These are phyloP conservation scores for Yamadazyma jaroonii DNA, from an alignment of 1,139 yeast species.

Conservation along the genomic window DNA sequence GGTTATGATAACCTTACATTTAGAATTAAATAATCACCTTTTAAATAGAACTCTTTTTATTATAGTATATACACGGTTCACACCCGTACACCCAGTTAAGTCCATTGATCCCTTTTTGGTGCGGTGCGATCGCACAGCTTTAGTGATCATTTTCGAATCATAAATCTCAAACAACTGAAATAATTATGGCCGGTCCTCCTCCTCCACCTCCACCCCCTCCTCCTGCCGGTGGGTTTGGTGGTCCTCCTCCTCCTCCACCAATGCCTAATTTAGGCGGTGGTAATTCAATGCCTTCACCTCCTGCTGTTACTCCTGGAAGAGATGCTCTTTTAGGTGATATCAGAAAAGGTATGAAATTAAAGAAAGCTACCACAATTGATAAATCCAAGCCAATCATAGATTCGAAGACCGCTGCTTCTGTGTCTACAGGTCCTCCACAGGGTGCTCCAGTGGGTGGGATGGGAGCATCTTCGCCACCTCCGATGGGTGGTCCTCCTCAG, in stretches of 20 bases:
- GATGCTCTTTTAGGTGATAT: slow-evolving; percentile 87
- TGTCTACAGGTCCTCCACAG: slow-evolving; percentile 9
- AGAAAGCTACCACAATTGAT: slow-evolving; percentile 61
- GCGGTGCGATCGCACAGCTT: too few relatives aligned
- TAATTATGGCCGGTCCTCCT: slow-evolving; percentile 15
- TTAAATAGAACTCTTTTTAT: too few relatives aligned
- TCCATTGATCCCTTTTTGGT: background rate
- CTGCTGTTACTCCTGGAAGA: slow-evolving; percentile 47
- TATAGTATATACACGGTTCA: too few relatives aligned
- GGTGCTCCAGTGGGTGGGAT: slow-evolving; percentile 10
- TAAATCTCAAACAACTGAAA: background rate
- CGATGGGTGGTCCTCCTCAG: slow-evolving; percentile 38
- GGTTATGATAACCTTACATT: slow-evolving; percentile 78
- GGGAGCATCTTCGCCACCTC: slow-evolving; percentile 6
- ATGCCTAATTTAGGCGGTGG: slow-evolving; percentile 28
- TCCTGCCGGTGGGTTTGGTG: slow-evolving; percentile 16
- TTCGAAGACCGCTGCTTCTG: slow-evolving; percentile 18
- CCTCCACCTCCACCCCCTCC: slow-evolving; percentile 20
- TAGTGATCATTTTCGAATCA: background rate
- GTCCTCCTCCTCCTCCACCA: slow-evolving; percentile 46
- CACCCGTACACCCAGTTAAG: too few relatives aligned
- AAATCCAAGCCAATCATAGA: slow-evolving; percentile 45
- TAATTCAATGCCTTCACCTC: slow-evolving; percentile 24
- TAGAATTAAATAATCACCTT: slow-evolving; percentile 28
- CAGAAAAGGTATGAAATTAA: slow-evolving; percentile 70